These are phyloP conservation scores for Hypoxylon sp. DNA, from an alignment of 2,329 filamentous ascomycete species.

Conservation along the genomic window DNA sequence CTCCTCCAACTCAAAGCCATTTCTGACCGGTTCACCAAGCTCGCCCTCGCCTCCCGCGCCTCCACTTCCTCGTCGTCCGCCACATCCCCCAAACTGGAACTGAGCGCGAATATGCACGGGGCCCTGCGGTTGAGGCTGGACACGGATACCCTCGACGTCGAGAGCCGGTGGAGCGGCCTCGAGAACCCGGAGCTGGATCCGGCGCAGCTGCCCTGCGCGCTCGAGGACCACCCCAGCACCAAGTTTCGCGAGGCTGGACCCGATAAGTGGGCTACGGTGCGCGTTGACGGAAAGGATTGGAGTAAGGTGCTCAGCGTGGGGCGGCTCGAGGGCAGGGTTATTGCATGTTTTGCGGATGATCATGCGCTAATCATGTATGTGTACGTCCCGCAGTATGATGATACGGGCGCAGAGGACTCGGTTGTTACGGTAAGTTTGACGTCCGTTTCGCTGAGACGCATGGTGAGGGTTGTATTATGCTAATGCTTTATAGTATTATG, in stretches of 20 bases:
- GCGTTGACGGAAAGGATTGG: constrained; percentile 95
- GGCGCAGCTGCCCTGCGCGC: constrained; percentile 74
- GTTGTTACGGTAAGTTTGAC: constrained; percentile 76
- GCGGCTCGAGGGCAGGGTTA: constrained; percentile 87
- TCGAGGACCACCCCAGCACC: constrained; percentile 86
- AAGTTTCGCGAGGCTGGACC: constrained; percentile 81
- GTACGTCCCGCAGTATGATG: constrained; percentile 79
- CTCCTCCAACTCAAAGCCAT: constrained; percentile 92
- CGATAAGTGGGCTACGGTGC: constrained; percentile 87
- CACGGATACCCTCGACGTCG: constrained; percentile 87
- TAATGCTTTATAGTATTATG: constrained; percentile 49
- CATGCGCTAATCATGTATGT: constrained; percentile 87
- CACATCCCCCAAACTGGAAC: constrained; percentile 77
- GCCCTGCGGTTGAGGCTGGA: constrained; percentile 81
- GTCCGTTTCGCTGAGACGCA: not conserved
- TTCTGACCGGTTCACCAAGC: constrained; percentile 92
- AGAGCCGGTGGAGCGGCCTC: constrained; percentile 86
- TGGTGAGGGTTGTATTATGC: not conserved
- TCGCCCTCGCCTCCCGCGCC: constrained; percentile 67
- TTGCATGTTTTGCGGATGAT: constrained; percentile 88
- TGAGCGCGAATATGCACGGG: constrained; percentile 96
- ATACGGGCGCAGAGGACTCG: constrained; percentile 73
- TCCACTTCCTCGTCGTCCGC: constrained; percentile 41
- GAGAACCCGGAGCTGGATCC: constrained; percentile 91
- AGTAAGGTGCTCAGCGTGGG: constrained; percentile 93